Evolutionary conservation across 257 asterid genomes (phyloP), one percentile per base, ranked within the genome.

Genomic region (Solanum rostratum): DNA sequence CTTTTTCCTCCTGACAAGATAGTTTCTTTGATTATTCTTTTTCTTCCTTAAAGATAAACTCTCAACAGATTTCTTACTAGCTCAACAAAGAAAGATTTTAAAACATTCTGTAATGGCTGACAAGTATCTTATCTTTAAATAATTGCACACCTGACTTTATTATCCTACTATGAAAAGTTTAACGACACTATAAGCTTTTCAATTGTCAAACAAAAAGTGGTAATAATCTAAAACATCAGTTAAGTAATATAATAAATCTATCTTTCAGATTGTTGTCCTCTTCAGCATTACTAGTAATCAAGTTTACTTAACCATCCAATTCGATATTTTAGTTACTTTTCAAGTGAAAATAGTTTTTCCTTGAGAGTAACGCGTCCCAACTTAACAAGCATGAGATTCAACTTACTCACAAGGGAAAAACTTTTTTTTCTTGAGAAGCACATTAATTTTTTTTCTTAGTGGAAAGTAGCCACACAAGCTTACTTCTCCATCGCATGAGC

Each of bases 381-480:
- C 87, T 90, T 68, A 88, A 82, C 85, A 95, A 92, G 91, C 91
- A 87, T 24, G 98, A 92, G 0, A 85, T 94, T 84, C 91, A 87
- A 84, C 85, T 79, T 70, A 30, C 13, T 70, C 94, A 92, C 88
- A 91, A 88, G 4, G 90, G 98, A 93, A 3, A 96, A 92, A 88
- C 55, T 91, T 68, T 84, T 8, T 73, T 90, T 90, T 19, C 87
- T 91, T 88, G 96, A 94, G 88, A 92, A 89, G 87, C 95, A 93
- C 91, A 94, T 95, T 73, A 70, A 84, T 30, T 30, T 89, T 79
- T 81, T 85, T 95, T 91, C 90, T 95, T n/a, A 92, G 50, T 84
- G 88, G 92, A 69, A 87, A 92, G 81, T 90, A 94, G 85, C 97
- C 94, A 30, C 94, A 94, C 37, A 93, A 92, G 92, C 84, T 96